Percentiles rank a stretch among this genome's conserved stretches.
Evolutionary conservation across 768 basidiomycete genomes (phyloP).

Genomic region (Chiua virens): DNA sequence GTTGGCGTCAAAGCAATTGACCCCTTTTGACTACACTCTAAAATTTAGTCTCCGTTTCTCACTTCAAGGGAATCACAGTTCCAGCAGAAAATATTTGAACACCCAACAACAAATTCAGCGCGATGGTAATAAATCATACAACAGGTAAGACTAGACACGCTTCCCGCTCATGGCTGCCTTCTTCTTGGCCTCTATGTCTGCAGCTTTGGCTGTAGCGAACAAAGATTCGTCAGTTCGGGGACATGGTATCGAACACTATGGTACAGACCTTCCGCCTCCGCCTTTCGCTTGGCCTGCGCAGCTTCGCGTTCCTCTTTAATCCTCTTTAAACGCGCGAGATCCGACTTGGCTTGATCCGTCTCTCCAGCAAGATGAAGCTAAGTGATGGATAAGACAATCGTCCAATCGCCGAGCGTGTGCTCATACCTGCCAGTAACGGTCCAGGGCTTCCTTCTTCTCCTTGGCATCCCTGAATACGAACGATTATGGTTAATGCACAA

Average conservation of each 20-base stretch:
- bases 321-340: conserved; percentile 82
- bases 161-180: conserved; percentile 35
- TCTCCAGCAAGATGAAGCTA: conserved; percentile 79
- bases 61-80: too few species aligned
- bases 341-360: conserved; percentile 87
- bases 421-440: conserved; percentile 81
- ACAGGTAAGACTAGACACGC: conserved; percentile 29
- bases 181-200: conserved; percentile 63
- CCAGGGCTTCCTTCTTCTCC: conserved; percentile 88
- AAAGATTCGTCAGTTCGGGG: not conserved
- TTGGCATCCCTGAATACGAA: conserved; percentile 69
- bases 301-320: conserved; percentile 87
- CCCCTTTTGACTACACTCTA: too few species aligned
- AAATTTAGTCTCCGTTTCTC: too few species aligned
- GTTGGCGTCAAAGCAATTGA: too few species aligned
- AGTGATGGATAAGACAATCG: not conserved
- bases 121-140: conserved; percentile 3
- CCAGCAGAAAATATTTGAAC: too few species aligned
- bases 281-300: conserved; percentile 84
- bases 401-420: not conserved
- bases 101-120: not conserved
- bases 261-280: conserved; percentile 77
- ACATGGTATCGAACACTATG: not conserved
- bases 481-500: not conserved
- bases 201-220: conserved; percentile 52